Evolutionary conservation across 2,329 filamentous ascomycete genomes (phyloP), one percentile per base, ranked within the genome.

Genomic region (Aspergillus ustus): DNA sequence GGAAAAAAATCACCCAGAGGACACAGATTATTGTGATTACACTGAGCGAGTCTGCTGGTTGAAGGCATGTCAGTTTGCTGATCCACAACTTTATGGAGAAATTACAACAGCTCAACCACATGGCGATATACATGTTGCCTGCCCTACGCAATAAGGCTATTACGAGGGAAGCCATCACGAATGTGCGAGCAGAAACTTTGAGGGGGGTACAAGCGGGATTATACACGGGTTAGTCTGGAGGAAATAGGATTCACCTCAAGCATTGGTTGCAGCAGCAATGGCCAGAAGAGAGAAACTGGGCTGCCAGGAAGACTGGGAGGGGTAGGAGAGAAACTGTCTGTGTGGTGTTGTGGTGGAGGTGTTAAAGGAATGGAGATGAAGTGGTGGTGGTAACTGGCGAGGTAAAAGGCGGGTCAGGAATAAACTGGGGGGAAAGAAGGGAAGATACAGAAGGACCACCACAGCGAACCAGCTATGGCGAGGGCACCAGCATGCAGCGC

Each of bases 61-160:
- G 52, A 60, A 60, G 48, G 57, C 46, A 62, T 60, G 65, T 67
- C 65, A 67, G 65, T 65, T 40, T 56, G 65, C 29, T 51, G 57
- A 52, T 62, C 57, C 60, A 61, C 44, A 61, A 59, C 43, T 62
- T 54, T 44, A 61, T 53, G 57, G 53, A 52, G 59, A 60, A 29
- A 59, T 64, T 67, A 67, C 61, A 65, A 48, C 52, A 60, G 57
- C 52, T 60, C 58, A 61, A 61, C 53, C 60, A 15, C 52, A 61
- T 43, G 57, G 52, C 50, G 50, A 34, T 59, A 52, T 57, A 61
- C 53, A 63, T 31, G 57, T 54, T 58, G 45, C 63, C 66, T 49
- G 62, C 64, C 66, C 64, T 67, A 67, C 66, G 64, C 64, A 63
- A 64, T 63, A 61, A 63, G 61, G 57, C 60, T 60, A 62, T 68